Percentiles rank a stretch among this genome's conserved stretches.
Conservation (phyloP, 192 early-diverging fungal species). For the Glomus cerebriforme region DNA sequence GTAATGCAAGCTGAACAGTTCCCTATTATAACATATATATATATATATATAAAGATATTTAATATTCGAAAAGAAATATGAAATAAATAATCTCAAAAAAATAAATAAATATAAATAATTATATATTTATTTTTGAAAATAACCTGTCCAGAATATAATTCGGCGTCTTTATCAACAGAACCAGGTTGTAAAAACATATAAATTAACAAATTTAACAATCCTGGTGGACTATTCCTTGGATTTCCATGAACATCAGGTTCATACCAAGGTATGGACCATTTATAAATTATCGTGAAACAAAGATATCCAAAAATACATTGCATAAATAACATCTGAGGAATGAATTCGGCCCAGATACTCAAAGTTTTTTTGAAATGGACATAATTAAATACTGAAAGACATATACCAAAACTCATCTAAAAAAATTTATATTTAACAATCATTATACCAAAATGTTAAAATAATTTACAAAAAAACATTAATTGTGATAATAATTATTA, state of each 20-base stretch:
- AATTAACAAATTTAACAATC: constrained; percentile 96
- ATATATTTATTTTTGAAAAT: background rate
- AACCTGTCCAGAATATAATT: constrained; percentile 87
- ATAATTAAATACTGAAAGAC: constrained; percentile 88
- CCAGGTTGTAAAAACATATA: constrained; percentile 99
- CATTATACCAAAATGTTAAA: background rate
- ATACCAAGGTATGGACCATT: constrained; percentile 94
- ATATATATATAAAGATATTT: no score
- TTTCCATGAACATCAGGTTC: constrained; percentile 68
- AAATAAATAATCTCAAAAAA: no score
- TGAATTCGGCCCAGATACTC: constrained; percentile 82
- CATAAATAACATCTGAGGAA: constrained; percentile 96
- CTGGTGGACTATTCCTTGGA: constrained; percentile 77
- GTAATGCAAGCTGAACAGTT: constrained; percentile 75
- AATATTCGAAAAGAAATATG: no score
- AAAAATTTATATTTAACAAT: background rate
- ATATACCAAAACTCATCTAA: constrained; percentile 92
- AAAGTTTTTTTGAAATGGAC: constrained; percentile 81
- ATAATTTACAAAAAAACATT: background rate
- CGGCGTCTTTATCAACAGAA: constrained; percentile 61
- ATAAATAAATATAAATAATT: background rate
- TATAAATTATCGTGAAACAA: constrained; percentile 86
- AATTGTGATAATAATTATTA: background rate
- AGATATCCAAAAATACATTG: constrained; percentile 96
- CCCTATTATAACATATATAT: constrained; percentile 42